These are phyloP conservation scores for Boeremia exigua DNA, from an alignment of 2,329 filamentous ascomycete species.

Conservation along the genomic window DNA sequence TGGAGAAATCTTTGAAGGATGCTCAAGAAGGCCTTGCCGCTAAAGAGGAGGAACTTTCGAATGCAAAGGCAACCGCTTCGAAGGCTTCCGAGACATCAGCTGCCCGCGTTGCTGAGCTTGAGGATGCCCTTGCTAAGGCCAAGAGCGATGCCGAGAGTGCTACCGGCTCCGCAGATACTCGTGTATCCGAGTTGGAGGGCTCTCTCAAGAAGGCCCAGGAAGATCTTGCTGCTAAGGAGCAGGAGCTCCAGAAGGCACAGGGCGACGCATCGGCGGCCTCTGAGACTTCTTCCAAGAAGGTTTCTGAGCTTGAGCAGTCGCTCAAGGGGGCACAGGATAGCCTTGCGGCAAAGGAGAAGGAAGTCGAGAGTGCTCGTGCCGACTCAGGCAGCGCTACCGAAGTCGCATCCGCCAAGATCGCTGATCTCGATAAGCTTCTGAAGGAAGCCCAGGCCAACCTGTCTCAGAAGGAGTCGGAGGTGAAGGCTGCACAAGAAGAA, in stretches of 20 bases:
- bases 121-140: slow-evolving; percentile 14
- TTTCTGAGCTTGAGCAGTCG: slow-evolving; percentile 35
- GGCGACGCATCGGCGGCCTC: slow-evolving; percentile 20
- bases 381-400: slow-evolving; percentile 28
- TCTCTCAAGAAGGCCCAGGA: slow-evolving; percentile 25
- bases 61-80: slow-evolving; percentile 20
- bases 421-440: slow-evolving; percentile 32
- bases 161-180: slow-evolving; percentile 19
- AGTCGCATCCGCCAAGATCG: slow-evolving; percentile 28
- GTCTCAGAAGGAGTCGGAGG: slow-evolving; percentile 31
- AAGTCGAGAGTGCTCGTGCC: slow-evolving; percentile 24
- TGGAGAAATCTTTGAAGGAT: slow-evolving; percentile 24
- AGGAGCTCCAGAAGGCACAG: slow-evolving; percentile 29
- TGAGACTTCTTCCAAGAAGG: slow-evolving; percentile 20
- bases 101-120: slow-evolving; percentile 22
- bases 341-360: slow-evolving; percentile 30
- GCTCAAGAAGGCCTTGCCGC: slow-evolving; percentile 17
- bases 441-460: slow-evolving; percentile 26
- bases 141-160: slow-evolving; percentile 19
- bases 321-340: slow-evolving; percentile 31
- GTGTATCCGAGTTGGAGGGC: slow-evolving; percentile 21
- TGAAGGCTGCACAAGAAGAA: slow-evolving; percentile 28
- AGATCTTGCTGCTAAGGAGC: slow-evolving; percentile 27
- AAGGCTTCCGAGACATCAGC: slow-evolving; percentile 22
- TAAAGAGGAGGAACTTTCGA: slow-evolving; percentile 22